Conservation (phyloP, 495 filamentous ascomycete species). For the Lasiosphaeris hirsuta region DNA sequence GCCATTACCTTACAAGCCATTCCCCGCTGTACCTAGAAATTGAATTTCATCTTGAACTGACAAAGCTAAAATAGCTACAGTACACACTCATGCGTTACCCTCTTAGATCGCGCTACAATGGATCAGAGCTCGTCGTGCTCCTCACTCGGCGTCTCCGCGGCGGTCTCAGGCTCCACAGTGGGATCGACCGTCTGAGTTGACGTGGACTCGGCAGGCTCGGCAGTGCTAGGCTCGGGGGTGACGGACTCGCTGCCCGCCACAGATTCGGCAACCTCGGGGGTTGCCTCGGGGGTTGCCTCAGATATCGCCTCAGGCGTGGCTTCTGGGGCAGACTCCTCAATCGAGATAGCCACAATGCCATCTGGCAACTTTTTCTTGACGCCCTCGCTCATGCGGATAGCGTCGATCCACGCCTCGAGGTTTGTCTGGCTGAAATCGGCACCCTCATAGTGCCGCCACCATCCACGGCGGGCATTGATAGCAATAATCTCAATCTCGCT, state of each 20-base stretch:
- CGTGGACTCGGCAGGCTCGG: slow-evolving; percentile 21
- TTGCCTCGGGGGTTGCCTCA: slow-evolving; percentile 35
- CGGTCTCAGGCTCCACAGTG: slow-evolving; percentile 31
- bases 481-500: slow-evolving; percentile 67
- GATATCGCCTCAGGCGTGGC: slow-evolving; percentile 39
- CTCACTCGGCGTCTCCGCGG: slow-evolving; percentile 20
- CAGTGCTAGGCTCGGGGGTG: too few relatives aligned
- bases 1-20: neutral
- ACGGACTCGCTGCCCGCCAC: slow-evolving; percentile 16
- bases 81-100: neutral
- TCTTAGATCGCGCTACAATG: neutral
- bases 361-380: slow-evolving; percentile 78
- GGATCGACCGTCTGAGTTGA: slow-evolving; percentile 29
- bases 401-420: slow-evolving; percentile 84
- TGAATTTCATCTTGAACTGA: neutral
- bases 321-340: slow-evolving; percentile 39
- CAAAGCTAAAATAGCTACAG: slow-evolving; percentile 5
- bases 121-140: slow-evolving; percentile 48
- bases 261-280: slow-evolving; percentile 39
- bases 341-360: slow-evolving; percentile 61
- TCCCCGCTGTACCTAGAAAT: neutral
- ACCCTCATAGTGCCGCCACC: slow-evolving; percentile 72
- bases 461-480: slow-evolving; percentile 76
- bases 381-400: slow-evolving; percentile 80
- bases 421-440: slow-evolving; percentile 54